Conservation (phyloP, 495 filamentous ascomycete genomes). For the Neurospora cerealis region DNA sequence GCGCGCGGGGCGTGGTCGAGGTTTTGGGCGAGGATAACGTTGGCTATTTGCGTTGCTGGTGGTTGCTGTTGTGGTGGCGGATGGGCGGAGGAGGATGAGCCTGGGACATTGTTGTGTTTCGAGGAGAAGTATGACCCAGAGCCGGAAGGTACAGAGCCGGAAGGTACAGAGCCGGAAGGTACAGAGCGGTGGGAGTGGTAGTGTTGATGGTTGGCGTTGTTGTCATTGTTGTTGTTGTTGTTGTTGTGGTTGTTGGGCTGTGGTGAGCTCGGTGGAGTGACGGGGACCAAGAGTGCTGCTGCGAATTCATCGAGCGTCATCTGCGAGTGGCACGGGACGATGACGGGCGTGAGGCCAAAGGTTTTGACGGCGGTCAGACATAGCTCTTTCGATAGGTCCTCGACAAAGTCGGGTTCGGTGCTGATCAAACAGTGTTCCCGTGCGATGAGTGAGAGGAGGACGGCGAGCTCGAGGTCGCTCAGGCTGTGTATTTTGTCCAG, state of each 20-base stretch:
- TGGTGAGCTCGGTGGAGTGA: constrained; percentile 7
- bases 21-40: constrained; percentile 73
- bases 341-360: constrained; percentile 57
- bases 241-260: not conserved
- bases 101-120: not conserved
- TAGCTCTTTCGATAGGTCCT: constrained; percentile 61
- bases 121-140: not conserved
- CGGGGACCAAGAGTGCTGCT: constrained; percentile 49
- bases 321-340: constrained; percentile 59
- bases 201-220: not conserved
- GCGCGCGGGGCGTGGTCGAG: constrained; percentile 57
- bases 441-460: constrained; percentile 66
- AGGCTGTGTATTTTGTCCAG: constrained; percentile 58
- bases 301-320: constrained; percentile 76
- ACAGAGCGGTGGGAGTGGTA: not conserved
- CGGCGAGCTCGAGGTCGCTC: constrained; percentile 81
- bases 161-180: not conserved
- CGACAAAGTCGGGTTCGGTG: constrained; percentile 49
- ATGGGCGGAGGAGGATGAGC: not conserved
- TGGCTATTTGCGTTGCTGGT: constrained; percentile 47
- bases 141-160: not conserved
- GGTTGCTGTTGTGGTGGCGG: not conserved
- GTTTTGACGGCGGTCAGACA: constrained; percentile 56
- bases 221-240: not conserved
- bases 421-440: constrained; percentile 83